These are phyloP conservation scores for Amanita subjunquillea DNA, from an alignment of 768 basidiomycete genomes.

Conservation along the genomic window DNA sequence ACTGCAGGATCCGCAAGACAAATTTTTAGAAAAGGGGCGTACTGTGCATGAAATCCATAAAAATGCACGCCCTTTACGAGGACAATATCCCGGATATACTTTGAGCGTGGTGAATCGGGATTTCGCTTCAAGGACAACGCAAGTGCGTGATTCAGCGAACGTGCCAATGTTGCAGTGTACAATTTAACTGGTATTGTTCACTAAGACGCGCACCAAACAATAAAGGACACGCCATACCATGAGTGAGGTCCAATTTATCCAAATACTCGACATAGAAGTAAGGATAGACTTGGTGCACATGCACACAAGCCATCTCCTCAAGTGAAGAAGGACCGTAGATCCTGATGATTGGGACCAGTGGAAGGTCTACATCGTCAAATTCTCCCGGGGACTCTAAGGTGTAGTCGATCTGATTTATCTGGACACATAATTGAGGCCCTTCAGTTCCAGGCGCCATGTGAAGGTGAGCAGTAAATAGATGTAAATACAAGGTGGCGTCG, in stretches of 20 bases:
- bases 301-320: slow-evolving; percentile 74
- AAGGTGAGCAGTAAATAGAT: too few species aligned
- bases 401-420: slow-evolving; percentile 57
- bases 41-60: slow-evolving; percentile 85
- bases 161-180: slow-evolving; percentile 59
- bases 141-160: slow-evolving; percentile 80
- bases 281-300: slow-evolving; percentile 90
- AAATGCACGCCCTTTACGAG: slow-evolving; percentile 93
- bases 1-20: slow-evolving; percentile 60
- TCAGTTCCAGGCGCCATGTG: too few species aligned
- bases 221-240: slow-evolving; percentile 32
- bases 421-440: slow-evolving; percentile 24
- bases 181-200: slow-evolving; percentile 44
- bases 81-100: slow-evolving; percentile 64
- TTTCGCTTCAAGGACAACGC: slow-evolving; percentile 71
- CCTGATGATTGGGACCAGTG: slow-evolving; percentile 68
- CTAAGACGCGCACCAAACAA: slow-evolving; percentile 1
- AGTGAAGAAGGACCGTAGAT: slow-evolving; percentile 78
- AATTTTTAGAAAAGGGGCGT: slow-evolving; percentile 85
- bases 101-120: slow-evolving; percentile 44
- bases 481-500: too few species aligned
- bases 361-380: slow-evolving; percentile 55
- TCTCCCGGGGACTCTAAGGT: slow-evolving; percentile 42
- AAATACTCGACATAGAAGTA: slow-evolving; percentile 87
- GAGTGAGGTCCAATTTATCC: slow-evolving; percentile 49